Evolutionary conservation across 805 yeast species (phyloP), one percentile per base, ranked within the genome.

Genomic region (Wickerhamomyces mucosus): DNA sequence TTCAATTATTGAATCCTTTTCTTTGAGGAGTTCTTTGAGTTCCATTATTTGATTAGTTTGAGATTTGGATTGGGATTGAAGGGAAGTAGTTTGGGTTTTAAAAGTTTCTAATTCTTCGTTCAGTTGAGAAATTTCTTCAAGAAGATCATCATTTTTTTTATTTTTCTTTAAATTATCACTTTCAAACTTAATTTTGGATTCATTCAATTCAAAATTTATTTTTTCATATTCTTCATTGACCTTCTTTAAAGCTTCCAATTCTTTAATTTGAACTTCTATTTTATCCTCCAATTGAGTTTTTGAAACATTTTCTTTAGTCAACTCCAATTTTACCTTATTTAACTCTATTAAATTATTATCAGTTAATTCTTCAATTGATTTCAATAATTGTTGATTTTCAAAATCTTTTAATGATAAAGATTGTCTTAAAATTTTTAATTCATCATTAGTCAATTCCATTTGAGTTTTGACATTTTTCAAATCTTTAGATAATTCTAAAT

Each of bases 301-400:
- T 4, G 30, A 28, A 15, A 34, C 40, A 15, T 45, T 47, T 15
- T 39, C 43, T 12, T 41, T 40, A 7, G 55, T 46, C 16, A 55
- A 40, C 12, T 34, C 27, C 15, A 36, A 4, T 18, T 33, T 31
- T 3, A 38, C 15, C 31, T 28, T 24, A 7, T 32, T 14, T 9
- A 33, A 15, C 26, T 36, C 22, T 3, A 28, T 20, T 3, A 32
- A 26, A 18, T 39, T 21, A 3, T 28, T 28, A 10, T 30, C 31
- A 18, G 43, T 36, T n/a, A 43, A 12, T n/a, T 33, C 24, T 17
- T 34, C 38, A 18, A 42, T 26, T 3, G 33, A 32, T 1, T 21
- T 18, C 8, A 18, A 15, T 13, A 34, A 21, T 4, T 27, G 28
- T 17, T 40, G 37, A 4, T 25, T 29, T n/a, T 42, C 42, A 19